Conservation (phyloP, 2,329 filamentous ascomycete genomes). For the Cordyceps cateniannulata region DNA sequence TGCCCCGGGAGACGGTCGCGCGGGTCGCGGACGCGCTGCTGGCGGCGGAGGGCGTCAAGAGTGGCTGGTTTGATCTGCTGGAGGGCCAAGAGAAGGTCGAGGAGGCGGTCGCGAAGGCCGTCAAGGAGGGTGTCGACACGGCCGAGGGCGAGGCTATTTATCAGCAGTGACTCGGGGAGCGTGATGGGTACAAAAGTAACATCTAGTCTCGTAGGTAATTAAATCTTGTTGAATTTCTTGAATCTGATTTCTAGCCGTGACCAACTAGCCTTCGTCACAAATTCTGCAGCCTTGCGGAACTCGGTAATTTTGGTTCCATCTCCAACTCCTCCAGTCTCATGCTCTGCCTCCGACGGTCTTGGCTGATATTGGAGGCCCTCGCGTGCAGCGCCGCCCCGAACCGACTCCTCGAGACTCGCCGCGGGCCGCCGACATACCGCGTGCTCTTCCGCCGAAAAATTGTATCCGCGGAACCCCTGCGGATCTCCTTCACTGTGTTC, state of each 20-base stretch:
- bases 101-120: slow-evolving; percentile 40
- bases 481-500: slow-evolving; percentile 26
- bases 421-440: neutral
- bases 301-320: neutral
- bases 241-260: neutral
- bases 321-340: slow-evolving; percentile 2
- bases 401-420: neutral
- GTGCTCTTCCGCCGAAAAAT: slow-evolving; percentile 7
- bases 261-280: neutral
- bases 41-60: slow-evolving; percentile 39
- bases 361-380: neutral
- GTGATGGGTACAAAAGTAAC: slow-evolving; percentile 1
- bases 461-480: slow-evolving; percentile 15
- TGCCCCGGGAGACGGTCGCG: slow-evolving; percentile 55
- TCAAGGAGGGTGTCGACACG: slow-evolving; percentile 43
- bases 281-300: neutral
- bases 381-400: neutral
- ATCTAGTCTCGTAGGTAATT: neutral
- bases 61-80: slow-evolving; percentile 48
- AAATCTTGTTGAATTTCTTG: neutral
- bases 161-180: neutral
- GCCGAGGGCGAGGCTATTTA: slow-evolving; percentile 45
- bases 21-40: slow-evolving; percentile 49
- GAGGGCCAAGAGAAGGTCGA: slow-evolving; percentile 45
- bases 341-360: neutral